Percentiles rank a stretch among this genome's conserved stretches.
Evolutionary conservation across 331 rosid genomes (phyloP).

Genomic region (Spiraea crenata): DNA sequence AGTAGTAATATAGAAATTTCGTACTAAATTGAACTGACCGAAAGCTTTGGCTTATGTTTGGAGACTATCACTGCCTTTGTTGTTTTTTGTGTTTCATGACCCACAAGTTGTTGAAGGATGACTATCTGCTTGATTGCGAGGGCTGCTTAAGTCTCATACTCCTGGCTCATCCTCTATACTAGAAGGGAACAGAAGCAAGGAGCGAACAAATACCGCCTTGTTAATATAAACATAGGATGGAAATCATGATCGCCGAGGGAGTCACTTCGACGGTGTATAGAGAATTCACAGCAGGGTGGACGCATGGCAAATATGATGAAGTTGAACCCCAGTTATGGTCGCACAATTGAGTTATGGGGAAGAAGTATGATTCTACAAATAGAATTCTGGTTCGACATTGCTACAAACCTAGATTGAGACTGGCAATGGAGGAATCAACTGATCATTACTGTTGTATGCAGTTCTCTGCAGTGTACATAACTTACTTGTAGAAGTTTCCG

Average conservation of each 20-base stretch:
- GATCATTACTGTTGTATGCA: too few species aligned
- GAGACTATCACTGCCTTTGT: background rate
- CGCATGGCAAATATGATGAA: too few species aligned
- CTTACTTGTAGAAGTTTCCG: background rate
- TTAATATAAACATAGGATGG: too few species aligned
- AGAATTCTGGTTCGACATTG: background rate
- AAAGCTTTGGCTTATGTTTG: background rate
- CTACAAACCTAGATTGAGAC: background rate
- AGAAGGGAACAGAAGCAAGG: background rate
- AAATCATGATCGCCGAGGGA: background rate
- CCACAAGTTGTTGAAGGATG: background rate
- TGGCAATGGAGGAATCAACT: background rate
- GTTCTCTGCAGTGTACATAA: too few species aligned
- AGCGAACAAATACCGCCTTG: too few species aligned
- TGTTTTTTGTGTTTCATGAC: background rate
- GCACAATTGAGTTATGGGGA: background rate
- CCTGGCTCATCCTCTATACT: background rate
- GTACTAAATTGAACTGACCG: background rate
- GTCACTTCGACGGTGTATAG: background rate
- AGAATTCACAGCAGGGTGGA: background rate
- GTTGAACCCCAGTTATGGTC: background rate
- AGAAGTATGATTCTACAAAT: background rate
- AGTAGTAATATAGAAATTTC: background rate
- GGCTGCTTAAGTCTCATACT: background rate
- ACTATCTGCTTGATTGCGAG: background rate